Evolutionary conservation across 2,329 filamentous ascomycete species (phyloP), one percentile per base, ranked within the genome.

Genomic region (Alternaria gansuensis): DNA sequence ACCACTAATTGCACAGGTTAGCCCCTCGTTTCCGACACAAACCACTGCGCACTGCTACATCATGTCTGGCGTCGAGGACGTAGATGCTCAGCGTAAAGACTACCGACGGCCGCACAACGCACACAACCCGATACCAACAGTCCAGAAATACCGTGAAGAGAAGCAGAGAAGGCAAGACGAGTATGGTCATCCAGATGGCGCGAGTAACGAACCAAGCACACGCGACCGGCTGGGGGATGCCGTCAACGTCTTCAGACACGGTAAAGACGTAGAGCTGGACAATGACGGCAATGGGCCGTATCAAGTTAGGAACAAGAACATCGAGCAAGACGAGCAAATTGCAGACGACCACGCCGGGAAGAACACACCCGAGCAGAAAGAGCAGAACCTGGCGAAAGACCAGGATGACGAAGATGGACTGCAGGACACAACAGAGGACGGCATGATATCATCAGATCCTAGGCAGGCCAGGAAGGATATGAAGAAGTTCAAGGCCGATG

Each of bases 381-480:
- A 65, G 23, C 55, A 63, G 33, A 57, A 63, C 9, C 34, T 62
- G 41, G 43, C 63, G 3, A 63, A 70, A 24, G 66, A 71, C 26
- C 59, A 68, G 37, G 65, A 69, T 46, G 63, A 65, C 13, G 54
- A 70, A 14, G 60, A 68, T 11, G 63, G 66, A 10, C 62, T 69
- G 26, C 56, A 73, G 44, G 81, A 83, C 57, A 84, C 82, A 2
- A 82, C 82, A 0, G 76, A 84, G 63, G 75, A 75, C 13, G 65
- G 68, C 4, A 60, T 77, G 24, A 65, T 62, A 13, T 73, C 74
- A 8, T 61, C 65, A 51, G 76, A 83, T 55, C 80, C 82, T 1
- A 82, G 80, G 66, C 75, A 81, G 60, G 79, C 80, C 59, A 74
- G 82, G 37, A 84, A 84, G 70, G 65, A 73, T 11, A 80, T 84